A percentile compares a stretch with the other conserved stretches of the same genome.
These are phyloP conservation scores for Cichorium intybus DNA, from an alignment of 140 eudicot species.

Conservation along the genomic window DNA sequence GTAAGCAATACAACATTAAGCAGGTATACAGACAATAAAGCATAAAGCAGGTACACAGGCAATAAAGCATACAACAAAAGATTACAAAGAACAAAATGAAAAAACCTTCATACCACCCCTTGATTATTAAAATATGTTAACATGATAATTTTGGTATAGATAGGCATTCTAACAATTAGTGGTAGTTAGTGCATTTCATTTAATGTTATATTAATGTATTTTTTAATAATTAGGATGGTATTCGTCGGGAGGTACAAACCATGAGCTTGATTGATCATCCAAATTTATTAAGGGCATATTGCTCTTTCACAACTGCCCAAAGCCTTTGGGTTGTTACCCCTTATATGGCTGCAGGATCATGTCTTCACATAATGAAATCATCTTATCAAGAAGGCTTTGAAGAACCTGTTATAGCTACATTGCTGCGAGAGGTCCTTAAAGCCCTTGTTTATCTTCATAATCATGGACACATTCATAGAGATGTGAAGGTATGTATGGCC, in stretches of 20 bases:
- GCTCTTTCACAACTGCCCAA: constrained; percentile 85
- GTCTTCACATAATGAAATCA: constrained; percentile 91
- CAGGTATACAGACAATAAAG: neutral
- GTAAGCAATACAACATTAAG: no score
- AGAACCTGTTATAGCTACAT: constrained; percentile 87
- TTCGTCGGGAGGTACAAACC: constrained; percentile 93
- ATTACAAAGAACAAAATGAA: neutral
- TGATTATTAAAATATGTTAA: neutral
- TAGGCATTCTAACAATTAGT: neutral
- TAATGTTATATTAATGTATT: neutral
- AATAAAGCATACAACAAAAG: neutral
- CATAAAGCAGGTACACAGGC: neutral
- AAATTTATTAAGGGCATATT: constrained; percentile 74
- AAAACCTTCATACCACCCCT: constrained; percentile 3
- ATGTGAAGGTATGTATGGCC: constrained; percentile 79
- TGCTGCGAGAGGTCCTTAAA: constrained; percentile 82
- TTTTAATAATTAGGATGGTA: constrained; percentile 62
- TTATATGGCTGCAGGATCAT: constrained; percentile 94
- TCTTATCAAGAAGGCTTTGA: constrained; percentile 92
- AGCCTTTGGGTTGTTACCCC: constrained; percentile 98
- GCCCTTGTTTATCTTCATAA: constrained; percentile 91
- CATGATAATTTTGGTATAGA: constrained; percentile 1
- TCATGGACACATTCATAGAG: constrained; percentile 97
- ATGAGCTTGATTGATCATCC: constrained; percentile 88
- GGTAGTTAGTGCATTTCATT: constrained; percentile 6